Evolutionary conservation across 495 filamentous ascomycete species (phyloP).

Genomic region (Annulohypoxylon bovei): DNA sequence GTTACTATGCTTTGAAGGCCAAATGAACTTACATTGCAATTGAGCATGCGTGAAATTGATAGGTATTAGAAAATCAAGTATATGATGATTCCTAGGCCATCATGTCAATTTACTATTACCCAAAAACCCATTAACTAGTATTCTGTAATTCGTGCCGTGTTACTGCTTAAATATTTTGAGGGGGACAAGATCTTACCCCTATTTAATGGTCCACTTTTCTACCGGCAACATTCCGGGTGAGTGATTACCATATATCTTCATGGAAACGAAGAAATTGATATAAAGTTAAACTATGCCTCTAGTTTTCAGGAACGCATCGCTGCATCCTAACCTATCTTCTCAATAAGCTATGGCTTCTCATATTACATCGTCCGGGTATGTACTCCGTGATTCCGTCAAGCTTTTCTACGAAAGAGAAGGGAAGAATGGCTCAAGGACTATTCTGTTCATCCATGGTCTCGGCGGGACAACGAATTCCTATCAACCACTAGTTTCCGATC

Average conservation of each 20-base stretch:
- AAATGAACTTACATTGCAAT: not conserved
- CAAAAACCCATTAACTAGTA: too few species aligned
- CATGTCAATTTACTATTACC: too few species aligned
- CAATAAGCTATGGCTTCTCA: conserved; percentile 5
- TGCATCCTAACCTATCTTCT: not conserved
- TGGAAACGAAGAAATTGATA: not conserved
- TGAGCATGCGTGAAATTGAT: too few species aligned
- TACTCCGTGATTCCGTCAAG: conserved; percentile 9
- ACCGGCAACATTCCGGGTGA: not conserved
- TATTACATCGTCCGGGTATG: conserved; percentile 16
- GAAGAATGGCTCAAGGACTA: not conserved
- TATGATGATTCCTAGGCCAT: too few species aligned
- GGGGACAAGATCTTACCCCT: not conserved
- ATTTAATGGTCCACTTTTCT: not conserved
- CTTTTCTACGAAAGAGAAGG: conserved; percentile 25
- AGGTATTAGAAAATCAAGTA: too few species aligned
- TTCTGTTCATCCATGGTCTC: conserved; percentile 12
- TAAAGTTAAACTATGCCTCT: not conserved
- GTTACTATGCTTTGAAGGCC: not conserved
- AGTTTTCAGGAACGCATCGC: not conserved
- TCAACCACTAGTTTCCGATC: conserved; percentile 5
- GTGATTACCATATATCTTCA: not conserved
- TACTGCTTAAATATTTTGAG: not conserved
- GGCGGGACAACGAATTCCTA: conserved; percentile 16
- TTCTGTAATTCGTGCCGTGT: not conserved